Conservation (phyloP, 1,139 yeast species). For the Nakaseomyces sp. region DNA sequence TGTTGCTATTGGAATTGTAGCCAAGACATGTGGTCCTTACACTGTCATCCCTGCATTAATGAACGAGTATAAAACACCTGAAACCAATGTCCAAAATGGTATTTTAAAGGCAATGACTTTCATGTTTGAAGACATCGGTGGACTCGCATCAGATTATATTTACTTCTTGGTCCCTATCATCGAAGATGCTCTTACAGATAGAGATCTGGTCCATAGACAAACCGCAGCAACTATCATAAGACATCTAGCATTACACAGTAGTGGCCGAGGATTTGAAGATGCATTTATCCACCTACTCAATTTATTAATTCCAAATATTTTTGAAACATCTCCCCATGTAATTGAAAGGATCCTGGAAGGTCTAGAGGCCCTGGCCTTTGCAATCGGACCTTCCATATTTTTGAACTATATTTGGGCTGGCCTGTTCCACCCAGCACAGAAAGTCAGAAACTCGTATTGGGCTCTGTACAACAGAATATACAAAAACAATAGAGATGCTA, state of each 20-base stretch:
- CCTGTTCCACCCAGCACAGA: constrained; percentile 84
- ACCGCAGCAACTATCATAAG: constrained; percentile 86
- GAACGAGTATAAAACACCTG: constrained; percentile 93
- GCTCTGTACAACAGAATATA: constrained; percentile 68
- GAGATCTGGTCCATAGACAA: constrained; percentile 90
- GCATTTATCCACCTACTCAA: constrained; percentile 69
- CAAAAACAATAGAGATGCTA: constrained; percentile 60
- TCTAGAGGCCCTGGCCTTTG: constrained; percentile 62
- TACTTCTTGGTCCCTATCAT: constrained; percentile 73
- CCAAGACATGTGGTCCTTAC: constrained; percentile 87
- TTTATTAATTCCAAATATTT: constrained; percentile 71
- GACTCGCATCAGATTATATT: constrained; percentile 72
- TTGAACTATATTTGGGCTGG: constrained; percentile 82
- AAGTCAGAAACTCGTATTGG: constrained; percentile 84
- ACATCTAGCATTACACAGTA: constrained; percentile 72
- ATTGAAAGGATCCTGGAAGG: constrained; percentile 75
- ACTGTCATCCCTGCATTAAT: constrained; percentile 93
- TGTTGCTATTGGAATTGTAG: constrained; percentile 95
- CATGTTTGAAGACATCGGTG: constrained; percentile 86
- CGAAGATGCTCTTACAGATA: constrained; percentile 84
- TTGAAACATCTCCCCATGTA: constrained; percentile 93
- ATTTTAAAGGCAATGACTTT: constrained; percentile 88
- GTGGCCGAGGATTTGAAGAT: constrained; percentile 68
- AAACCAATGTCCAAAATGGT: constrained; percentile 91
- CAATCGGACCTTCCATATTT: constrained; percentile 67